Evolutionary conservation across 768 basidiomycete genomes (phyloP).

Genomic region (Austroboletus festivus): DNA sequence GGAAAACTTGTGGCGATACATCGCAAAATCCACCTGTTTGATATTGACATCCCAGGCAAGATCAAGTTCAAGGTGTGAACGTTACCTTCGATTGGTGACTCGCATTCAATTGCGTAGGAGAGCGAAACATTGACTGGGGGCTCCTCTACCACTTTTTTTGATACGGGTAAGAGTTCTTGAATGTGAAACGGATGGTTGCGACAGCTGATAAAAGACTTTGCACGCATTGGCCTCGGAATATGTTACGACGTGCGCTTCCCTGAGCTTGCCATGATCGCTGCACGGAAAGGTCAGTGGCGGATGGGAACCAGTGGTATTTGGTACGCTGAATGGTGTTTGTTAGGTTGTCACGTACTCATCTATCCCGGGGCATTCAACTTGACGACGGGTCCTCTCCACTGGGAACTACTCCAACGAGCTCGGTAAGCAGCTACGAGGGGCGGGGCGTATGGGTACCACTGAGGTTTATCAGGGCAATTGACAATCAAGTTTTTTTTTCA

Average conservation of each 20-base stretch:
- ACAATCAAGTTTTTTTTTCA: constrained; percentile 94
- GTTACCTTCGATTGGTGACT: neutral
- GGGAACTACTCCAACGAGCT: constrained; percentile 87
- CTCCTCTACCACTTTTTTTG: constrained; percentile 69
- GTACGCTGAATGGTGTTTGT: constrained; percentile 6
- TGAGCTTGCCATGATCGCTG: constrained; percentile 87
- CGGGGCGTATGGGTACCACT: neutral
- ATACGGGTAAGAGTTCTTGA: constrained; percentile 61
- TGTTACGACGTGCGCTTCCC: constrained; percentile 97
- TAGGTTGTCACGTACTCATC: constrained; percentile 83
- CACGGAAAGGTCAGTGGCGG: constrained; percentile 63
- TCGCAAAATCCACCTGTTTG: constrained; percentile 95
- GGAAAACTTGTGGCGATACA: constrained; percentile 85
- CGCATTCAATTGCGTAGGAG: constrained; percentile 51
- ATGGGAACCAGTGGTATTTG: neutral
- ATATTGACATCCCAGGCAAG: constrained; percentile 93
- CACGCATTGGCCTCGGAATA: constrained; percentile 93
- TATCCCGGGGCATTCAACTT: constrained; percentile 96
- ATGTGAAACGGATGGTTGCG: neutral
- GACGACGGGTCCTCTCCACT: constrained; percentile 94
- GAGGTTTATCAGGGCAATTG: constrained; percentile 67
- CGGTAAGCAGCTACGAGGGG: constrained; percentile 43
- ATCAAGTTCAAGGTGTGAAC: constrained; percentile 78
- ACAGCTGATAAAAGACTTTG: constrained; percentile 62
- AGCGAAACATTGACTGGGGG: constrained; percentile 86